Conservation (phyloP, 2,329 filamentous ascomycete species). For the Aspergillus proliferans region DNA sequence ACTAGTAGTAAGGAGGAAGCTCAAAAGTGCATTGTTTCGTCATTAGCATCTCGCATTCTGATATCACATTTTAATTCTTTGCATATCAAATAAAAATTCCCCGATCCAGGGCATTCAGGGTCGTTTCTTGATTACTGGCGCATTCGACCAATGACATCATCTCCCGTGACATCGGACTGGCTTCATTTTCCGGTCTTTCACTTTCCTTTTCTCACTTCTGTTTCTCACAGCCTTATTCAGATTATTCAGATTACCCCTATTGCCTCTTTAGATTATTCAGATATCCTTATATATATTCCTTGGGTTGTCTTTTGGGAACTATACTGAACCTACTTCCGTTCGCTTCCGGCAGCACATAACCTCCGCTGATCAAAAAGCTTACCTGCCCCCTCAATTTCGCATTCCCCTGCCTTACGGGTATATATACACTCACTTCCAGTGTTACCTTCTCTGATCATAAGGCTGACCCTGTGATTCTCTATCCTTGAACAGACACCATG, state of each 20-base stretch:
- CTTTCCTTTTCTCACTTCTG: neutral
- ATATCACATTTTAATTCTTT: no score
- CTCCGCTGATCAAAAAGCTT: neutral
- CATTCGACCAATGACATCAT: no score
- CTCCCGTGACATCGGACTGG: no score
- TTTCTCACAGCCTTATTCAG: neutral
- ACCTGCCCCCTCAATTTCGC: neutral
- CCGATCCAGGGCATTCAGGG: no score
- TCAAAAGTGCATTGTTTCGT: no score
- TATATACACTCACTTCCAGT: neutral
- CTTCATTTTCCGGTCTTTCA: neutral
- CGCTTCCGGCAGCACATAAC: neutral
- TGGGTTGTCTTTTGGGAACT: no score
- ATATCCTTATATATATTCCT: neutral
- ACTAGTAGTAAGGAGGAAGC: no score
- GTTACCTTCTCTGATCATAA: no score
- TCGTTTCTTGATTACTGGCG: no score
- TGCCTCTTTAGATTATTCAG: neutral
- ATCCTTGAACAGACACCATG: conserved; percentile 27
- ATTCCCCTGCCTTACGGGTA: no score
- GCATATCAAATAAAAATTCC: no score
- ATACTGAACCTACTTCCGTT: neutral
- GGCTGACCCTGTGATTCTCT: neutral
- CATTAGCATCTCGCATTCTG: no score
- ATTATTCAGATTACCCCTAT: neutral